These are phyloP conservation scores for Diospyros kaki DNA, from an alignment of 148 eudicot species.

Conservation along the genomic window DNA sequence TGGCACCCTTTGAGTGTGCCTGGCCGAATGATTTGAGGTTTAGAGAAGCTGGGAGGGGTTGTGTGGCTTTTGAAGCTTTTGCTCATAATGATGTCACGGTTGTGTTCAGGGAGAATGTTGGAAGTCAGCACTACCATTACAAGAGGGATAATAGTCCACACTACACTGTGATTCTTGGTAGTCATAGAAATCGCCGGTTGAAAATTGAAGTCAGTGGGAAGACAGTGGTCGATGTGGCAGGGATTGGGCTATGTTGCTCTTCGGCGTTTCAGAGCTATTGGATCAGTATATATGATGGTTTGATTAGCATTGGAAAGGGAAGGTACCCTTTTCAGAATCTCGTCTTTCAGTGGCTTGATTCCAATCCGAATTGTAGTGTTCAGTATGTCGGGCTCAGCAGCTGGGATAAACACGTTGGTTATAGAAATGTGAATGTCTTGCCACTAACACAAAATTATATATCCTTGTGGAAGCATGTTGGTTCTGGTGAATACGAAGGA, in stretches of 20 bases:
- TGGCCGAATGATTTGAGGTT: constrained; percentile 84
- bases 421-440: constrained; percentile 80
- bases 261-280: constrained; percentile 86
- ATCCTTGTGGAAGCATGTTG: constrained; percentile 83
- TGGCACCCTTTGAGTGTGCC: constrained; percentile 95
- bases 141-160: constrained; percentile 92
- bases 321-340: constrained; percentile 95
- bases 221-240: constrained; percentile 78
- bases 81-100: constrained; percentile 89
- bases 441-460: constrained; percentile 79
- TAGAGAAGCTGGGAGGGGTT: constrained; percentile 89
- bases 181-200: constrained; percentile 77
- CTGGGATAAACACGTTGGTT: constrained; percentile 97
- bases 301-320: constrained; percentile 90
- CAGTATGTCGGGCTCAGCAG: constrained; percentile 95
- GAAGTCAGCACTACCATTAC: constrained; percentile 90
- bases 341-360: constrained; percentile 89
- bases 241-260: constrained; percentile 73
- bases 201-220: constrained; percentile 84
- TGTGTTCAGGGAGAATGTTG: constrained; percentile 83
- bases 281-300: constrained; percentile 90
- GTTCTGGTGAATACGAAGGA: constrained; percentile 43
- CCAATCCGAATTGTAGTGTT: constrained; percentile 73
- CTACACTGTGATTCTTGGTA: constrained; percentile 83
- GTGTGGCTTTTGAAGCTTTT: constrained; percentile 91